Conservation (phyloP, 192 early-diverging fungal genomes). For the Chytriomyces confervae region DNA sequence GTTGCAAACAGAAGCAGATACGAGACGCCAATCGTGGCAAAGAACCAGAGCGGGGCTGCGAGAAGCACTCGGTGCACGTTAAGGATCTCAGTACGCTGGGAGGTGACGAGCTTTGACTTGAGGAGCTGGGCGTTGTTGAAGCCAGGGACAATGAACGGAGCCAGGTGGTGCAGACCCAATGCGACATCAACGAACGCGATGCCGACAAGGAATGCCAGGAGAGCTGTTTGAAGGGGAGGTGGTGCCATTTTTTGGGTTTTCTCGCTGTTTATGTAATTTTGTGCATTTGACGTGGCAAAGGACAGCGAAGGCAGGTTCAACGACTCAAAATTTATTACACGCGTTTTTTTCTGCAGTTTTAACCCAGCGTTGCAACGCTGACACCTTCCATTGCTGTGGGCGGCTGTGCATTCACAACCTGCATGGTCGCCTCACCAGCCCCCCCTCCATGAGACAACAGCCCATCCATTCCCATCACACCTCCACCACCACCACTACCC, state of each 20-base stretch:
- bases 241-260: constrained; percentile 30
- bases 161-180: constrained; percentile 26
- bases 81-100: constrained; percentile 22
- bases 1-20: constrained; percentile 17
- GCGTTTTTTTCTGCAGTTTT: too few relatives aligned
- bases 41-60: constrained; percentile 13
- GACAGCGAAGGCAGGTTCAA: neutral
- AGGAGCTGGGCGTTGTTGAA: constrained; percentile 24
- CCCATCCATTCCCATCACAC: neutral
- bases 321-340: too few relatives aligned
- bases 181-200: constrained; percentile 19
- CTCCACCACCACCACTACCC: neutral
- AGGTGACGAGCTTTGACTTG: constrained; percentile 30
- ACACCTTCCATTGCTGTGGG: too few relatives aligned
- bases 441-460: neutral
- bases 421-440: too few relatives aligned
- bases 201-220: constrained; percentile 25
- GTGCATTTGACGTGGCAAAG: neutral
- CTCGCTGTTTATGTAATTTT: neutral
- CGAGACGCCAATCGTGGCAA: constrained; percentile 1
- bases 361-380: too few relatives aligned
- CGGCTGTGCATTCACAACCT: too few relatives aligned
- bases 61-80: constrained; percentile 1
- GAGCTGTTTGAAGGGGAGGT: constrained; percentile 10
- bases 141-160: constrained; percentile 17